Base-by-base conservation (phyloP, 202 grass and related monocot species). In the Dendrocalamus latiflorus region DNA sequence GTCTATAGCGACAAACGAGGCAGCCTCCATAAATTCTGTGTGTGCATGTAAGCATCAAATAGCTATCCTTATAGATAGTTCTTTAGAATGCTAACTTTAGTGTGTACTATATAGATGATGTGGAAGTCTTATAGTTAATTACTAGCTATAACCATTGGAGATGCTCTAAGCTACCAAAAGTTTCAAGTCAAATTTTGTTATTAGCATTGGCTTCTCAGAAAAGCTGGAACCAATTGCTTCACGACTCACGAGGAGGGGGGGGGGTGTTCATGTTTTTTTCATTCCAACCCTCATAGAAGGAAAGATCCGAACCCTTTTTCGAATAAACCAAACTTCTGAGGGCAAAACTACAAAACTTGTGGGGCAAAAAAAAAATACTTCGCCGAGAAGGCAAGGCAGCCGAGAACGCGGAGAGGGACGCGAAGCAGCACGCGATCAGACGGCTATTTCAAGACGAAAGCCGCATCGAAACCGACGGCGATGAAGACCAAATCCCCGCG, bases 401-500 rank as follows among this genome's bases (percentile, higher is more conserved):
- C 45, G 17, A 63, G 58, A 70, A 65, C 55, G 73, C 88, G 39
- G 3, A 65, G 56, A 74, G 42, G 17, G 13, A 54, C 78, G 26
- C 44, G 47, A 1, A 37, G 25, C 11, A 18, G 16, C 39, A 0
- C 37, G 2, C 4, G 4, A 16, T 16, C 70, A 20, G 48, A 6
- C 77, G 72, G 20, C 44, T 53, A 74, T 78, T 82, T 82, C 74
- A 86, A 70, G 33, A 14, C 37, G 16, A 62, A 26, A 10, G 1
- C 26, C 16, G 10, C 20, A 51, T 68, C 58, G 22, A 1, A 21
- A 14, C 51, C 74, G 13, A 64, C 51, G 79, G 74, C 67, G 61
- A 86, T 86, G 88, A 86, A 70, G 68, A 41, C 79, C 36, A 36
- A 44, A 45, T 60, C 79, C n/a, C 68, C 67, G 49, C 58, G 62